Base-by-base conservation (phyloP, 176 grass and related monocot genomes). In the Elymus sibiricus region DNA sequence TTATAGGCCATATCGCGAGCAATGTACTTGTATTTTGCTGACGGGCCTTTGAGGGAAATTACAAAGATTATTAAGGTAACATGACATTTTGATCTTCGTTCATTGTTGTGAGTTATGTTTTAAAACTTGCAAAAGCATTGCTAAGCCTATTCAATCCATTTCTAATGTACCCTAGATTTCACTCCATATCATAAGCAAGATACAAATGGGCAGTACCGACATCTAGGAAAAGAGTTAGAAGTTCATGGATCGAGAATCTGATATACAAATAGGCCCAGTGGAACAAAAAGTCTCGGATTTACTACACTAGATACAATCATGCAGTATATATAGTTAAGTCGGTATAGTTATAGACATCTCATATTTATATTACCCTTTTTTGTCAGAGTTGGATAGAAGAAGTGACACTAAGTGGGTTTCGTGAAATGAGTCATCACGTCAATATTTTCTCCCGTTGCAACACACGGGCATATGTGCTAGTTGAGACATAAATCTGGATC, bases 171-270 rank as follows among this genome's bases (percentile, higher is more conserved):
- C 81, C 74, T 56, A 98, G 95, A 94, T 98, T 84, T 89, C 95
- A 28, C 86, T 98, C 32, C 95, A 95, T 75, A 98, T 91, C 72
- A 98, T 98, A 87, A 95, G 93, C 58, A 93, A 98, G 91, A 98
- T 98, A 70, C 93, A 98, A 77, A 98, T 98, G 93, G 95, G 95
- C 3, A 93, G 95, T 26, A 92, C 86, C 0, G 93, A 93, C 22
- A 89, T 98, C 6, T 90, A 93, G 82, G 95, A 98, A 82, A 98
- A 90, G 83, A 83, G 93, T 84, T 98, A 95, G 86, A 95, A 95
- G 86, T 91, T 98, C 82, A 95, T 98, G 91, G 93, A 92, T 86
- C 89, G 74, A 97, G 84, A 75, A 15, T 7, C 7, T 6, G 72
- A 53, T 28, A 55, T 55, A n/a, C 51, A 42, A 12, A 13, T 28